Base-by-base conservation (phyloP, 208 protist species). In the Balamuthia mandrillaris region DNA sequence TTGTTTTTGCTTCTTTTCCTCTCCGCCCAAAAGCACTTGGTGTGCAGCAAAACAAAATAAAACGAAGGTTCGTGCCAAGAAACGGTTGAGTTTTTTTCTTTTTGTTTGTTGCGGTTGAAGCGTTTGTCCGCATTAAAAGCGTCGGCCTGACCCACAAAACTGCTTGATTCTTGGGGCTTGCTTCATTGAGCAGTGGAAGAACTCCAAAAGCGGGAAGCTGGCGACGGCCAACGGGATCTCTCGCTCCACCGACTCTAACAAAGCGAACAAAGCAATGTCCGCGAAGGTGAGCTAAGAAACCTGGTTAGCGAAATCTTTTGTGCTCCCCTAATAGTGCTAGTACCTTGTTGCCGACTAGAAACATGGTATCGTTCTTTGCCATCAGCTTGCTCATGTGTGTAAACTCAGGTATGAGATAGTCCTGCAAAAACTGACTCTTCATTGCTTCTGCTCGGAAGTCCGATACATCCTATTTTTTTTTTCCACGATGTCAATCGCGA, bases 341-440 rank as follows among this genome's bases (percentile, higher is more conserved):
- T 52, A 75, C 66, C 66, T 75, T 75, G 24, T 75, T 21, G 6
- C 66, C 66, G 7, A 75, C 66, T 37, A 75, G 66, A 52, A 54
- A 21, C 66, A 75, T 75, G 10, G 66, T 75, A 9, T 0, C 18
- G 42, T 75, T 75, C 41, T 35, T 75, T n/a, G 66, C 66, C 66
- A 75, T 75, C 24, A 31, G 24, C 9, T 44, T 42, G n/a, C 66
- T 54, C 5, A 75, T 1, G 5, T 14, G 10, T 10, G 31, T 24
- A 3, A 75, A 44, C 12, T 37, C 42, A 24, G 27, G n/a, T 21
- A 14, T 10, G 42, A 75, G 37, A 18, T 75, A 75, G 10, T 24
- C n/a, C 14, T 33, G 66, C 10, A 52, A 21, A 27, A 75, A 75
- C 66, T 45, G 45, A 18, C 37, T 27, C 42, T 75, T 75, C 24